Base-by-base conservation (phyloP, 331 rosid genomes). In the Pyracantha coccinea region DNA sequence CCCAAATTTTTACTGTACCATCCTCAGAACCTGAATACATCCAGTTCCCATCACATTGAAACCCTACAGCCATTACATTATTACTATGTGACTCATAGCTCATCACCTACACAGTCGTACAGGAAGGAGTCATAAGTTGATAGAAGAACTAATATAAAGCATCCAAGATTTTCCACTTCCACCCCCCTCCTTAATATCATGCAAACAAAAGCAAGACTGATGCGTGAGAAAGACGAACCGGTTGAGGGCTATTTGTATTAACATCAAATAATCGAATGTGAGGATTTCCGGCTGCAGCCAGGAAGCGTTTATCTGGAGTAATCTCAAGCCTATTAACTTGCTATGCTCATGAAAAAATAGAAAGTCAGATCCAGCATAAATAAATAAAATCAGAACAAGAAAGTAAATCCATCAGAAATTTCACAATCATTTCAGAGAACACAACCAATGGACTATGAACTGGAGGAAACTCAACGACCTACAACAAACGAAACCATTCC, bases 21-120 rank as follows among this genome's bases (percentile, higher is more conserved):
- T 95, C 99, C 88, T 95, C 99, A 3, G 99, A 95, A 78, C 99
- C 99, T 35, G 99, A 95, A 84, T 95, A 95, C 99, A 92, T 95
- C 99, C 99, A 95, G 83, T 95, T 95, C 70, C 99, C 99, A 85
- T 95, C 99, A 76, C 99, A 95, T 74, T 95, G 99, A 82, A 95
- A 95, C 75, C 99, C 99, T 81, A 95, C 97, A 1, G 99, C 95
- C 99, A 92, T 92, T 58, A 94, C 97, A 81, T 95, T 95, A 76
- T 85, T 90, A 44, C 93, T 92, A 85, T 95, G 99, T 14, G 96
- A 90, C 80, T 95, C 99, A 85, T 92, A 95, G 89, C 97, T 90
- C 91, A 92, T 92, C 68, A 90, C 96, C 98, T 95, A 75, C n/a
- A n/a, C 55, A 80, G 68, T 60, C 71, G 63, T 57, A 66, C 41